phyloP scores from a whole-genome alignment of 1,139 yeast species.

The Scheffersomyces cryptocercus region DNA sequence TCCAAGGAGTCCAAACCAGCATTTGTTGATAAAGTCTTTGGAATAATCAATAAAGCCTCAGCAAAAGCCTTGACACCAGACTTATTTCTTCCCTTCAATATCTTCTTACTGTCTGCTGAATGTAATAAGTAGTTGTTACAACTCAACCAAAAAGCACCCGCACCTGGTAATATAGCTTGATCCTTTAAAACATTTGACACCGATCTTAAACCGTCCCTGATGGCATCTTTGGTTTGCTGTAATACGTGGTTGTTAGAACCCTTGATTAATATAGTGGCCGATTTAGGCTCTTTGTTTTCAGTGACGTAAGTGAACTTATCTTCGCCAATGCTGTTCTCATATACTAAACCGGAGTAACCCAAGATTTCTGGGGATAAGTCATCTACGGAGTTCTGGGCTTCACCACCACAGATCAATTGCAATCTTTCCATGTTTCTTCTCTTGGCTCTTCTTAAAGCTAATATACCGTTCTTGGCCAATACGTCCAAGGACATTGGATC shows the following conservation, averaged over 20 bases:
- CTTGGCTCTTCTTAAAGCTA: constrained; percentile 96
- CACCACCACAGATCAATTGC: constrained; percentile 95
- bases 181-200: constrained; percentile 91
- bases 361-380: constrained; percentile 82
- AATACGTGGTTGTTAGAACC: constrained; percentile 90
- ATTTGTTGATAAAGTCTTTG: constrained; percentile 88
- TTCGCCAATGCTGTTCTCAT: constrained; percentile 93
- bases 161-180: constrained; percentile 88
- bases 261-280: constrained; percentile 88
- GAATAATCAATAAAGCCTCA: constrained; percentile 85
- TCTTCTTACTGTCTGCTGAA: constrained; percentile 50
- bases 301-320: constrained; percentile 97
- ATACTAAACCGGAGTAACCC: constrained; percentile 89
- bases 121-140: constrained; percentile 67
- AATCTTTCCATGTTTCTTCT: constrained; percentile 99
- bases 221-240: constrained; percentile 93
- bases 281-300: constrained; percentile 86
- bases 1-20: constrained; percentile 95
- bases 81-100: constrained; percentile 84
- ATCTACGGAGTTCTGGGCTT: constrained; percentile 96
- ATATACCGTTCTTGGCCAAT: constrained; percentile 86
- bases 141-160: constrained; percentile 91
- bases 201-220: constrained; percentile 94
- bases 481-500: constrained; percentile 98
- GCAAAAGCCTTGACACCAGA: constrained; percentile 93